These are phyloP conservation scores for Hippophae tibetana DNA, from an alignment of 306 rosid species.

Conservation along the genomic window DNA sequence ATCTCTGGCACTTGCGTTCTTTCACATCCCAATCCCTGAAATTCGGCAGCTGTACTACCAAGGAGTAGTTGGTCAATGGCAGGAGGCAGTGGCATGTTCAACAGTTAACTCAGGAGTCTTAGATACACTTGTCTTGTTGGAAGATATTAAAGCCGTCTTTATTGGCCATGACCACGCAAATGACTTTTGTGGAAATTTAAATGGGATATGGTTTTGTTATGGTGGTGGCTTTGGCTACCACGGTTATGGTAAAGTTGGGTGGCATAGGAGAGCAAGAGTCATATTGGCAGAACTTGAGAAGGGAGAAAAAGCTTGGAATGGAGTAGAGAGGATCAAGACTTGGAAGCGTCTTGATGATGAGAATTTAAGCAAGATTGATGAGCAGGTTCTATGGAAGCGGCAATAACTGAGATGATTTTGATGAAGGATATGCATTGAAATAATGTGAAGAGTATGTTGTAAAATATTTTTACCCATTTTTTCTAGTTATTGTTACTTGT, in stretches of 20 bases:
- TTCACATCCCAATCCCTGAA: constrained; percentile 92
- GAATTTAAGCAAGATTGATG: constrained; percentile 63
- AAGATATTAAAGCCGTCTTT: constrained; percentile 84
- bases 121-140: constrained; percentile 50
- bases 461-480: too few relatives aligned
- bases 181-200: constrained; percentile 80
- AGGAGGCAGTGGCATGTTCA: constrained; percentile 79
- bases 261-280: constrained; percentile 86
- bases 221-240: constrained; percentile 97
- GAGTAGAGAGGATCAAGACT: constrained; percentile 54
- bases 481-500: too few relatives aligned
- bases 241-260: constrained; percentile 67
- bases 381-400: constrained; percentile 59
- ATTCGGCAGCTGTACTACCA: constrained; percentile 41
- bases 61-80: constrained; percentile 53
- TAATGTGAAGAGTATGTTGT: background rate
- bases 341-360: constrained; percentile 88
- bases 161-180: constrained; percentile 86
- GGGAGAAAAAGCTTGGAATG: constrained; percentile 50
- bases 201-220: constrained; percentile 84
- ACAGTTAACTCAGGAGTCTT: constrained; percentile 62
- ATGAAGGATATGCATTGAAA: background rate
- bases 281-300: constrained; percentile 55
- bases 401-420: constrained; percentile 11
- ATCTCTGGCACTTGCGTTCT: constrained; percentile 57